Base-by-base conservation (phyloP, 2,329 filamentous ascomycete species). In the Scytalidium sp. region DNA sequence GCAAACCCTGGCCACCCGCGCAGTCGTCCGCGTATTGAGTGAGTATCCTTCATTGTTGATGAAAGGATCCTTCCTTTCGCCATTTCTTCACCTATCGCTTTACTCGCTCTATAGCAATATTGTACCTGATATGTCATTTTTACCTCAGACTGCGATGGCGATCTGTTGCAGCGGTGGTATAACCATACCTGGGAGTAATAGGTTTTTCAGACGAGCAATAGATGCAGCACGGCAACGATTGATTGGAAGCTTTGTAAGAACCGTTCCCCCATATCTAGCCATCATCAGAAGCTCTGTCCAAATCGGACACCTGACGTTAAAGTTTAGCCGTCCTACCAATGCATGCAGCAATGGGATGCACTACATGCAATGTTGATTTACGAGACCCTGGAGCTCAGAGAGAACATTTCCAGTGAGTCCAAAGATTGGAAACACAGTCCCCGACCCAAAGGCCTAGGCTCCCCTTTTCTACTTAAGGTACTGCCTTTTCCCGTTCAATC, bases 301-400 rank as follows among this genome's bases (percentile, higher is more conserved):
- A n/a, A n/a, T n/a, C n/a, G n/a, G n/a, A n/a, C n/a, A n/a, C n/a
- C n/a, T n/a, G n/a, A n/a, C n/a, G n/a, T n/a, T n/a, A n/a, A n/a
- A n/a, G n/a, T n/a, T n/a, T 19, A 48, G 46, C 40, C 32, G 10
- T 45, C 46, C 21, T 49, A 44, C 23, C n/a, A 36, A 41, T 53
- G 15, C 52, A 56, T 53, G 51, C 47, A 50, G 41, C 50, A 47
- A 52, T 55, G 50, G 59, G 57, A 54, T 50, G 52, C 45, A 7
- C 32, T 61, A 27, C 58, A 61, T 49, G 59, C 59, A 9, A 60
- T 62, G 59, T 49, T 60, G 11, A 45, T 62, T 15, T 62, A 61
- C 45, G 52, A 51, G 43, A 50, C 52, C 22, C 49, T 60, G 20
- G 56, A 59, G 25, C 19, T 59, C 20, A 48, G 49, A 17, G 40